Base-by-base conservation (phyloP, 257 asterid genomes). In the Lycium barbarum region DNA sequence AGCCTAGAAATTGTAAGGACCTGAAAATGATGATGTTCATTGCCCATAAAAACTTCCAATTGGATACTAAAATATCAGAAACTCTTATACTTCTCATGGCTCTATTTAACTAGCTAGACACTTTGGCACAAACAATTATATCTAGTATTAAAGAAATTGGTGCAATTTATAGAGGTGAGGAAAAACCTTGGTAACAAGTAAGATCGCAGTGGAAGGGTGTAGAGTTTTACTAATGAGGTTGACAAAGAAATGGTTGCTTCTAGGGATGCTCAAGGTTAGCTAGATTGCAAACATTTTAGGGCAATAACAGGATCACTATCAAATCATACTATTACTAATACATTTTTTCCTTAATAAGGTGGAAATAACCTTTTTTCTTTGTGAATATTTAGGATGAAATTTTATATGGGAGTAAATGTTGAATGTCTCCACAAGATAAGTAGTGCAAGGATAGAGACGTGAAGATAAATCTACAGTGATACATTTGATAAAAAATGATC, bases 1-100 rank as follows among this genome's bases (percentile, higher is more conserved):
- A 49, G 62, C 84, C 84, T 14, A 84, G 4, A 18, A 5, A 6
- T 53, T 79, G 87, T 36, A 40, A 80, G 11, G 33, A 33, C 63
- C 65, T 84, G 14, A 62, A 35, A 26, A 63, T 49, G 33, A 79
- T 7, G 45, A 78, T 84, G 35, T 12, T 79, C 35, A 62, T 6
- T 33, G 71, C 84, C 84, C 87, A 79, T 6, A 66, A n/a, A 53
- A 20, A 53, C 45, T 80, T 63, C 71, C 78, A 61, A 35, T 84
- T 84, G 33, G 84, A 53, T 18, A 12, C 58, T 17, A 84, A 62
- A 54, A 79, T 49, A 54, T 84, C 87, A 4, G 51, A 79, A 45
- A 68, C 47, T n/a, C 87, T 79, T 84, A 26, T 84, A 55, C 40
- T 49, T 12, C 74, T 20, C 58, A 78, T 18, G 59, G 43, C 43